Evolutionary conservation across 106 monocot genomes (phyloP), one percentile per base, ranked within the genome.

Genomic region (Dactylorhiza incarnata): DNA sequence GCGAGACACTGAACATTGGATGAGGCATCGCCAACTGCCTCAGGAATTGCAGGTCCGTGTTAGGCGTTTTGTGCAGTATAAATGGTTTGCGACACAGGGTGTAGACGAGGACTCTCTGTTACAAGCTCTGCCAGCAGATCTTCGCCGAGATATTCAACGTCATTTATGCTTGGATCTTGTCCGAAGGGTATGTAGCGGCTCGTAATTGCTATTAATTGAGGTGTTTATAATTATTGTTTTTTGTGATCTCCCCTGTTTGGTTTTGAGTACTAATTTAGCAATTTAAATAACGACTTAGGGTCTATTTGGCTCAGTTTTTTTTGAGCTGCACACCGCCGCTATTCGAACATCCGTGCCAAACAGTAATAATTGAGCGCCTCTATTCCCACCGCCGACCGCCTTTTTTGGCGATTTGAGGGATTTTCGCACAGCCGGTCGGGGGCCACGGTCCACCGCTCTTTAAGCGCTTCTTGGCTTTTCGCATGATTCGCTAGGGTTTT

Each of bases 1-100:
- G 79, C 86, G 88, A 66, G 92, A 95, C 58, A 95, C 92, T 3
- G 95, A 95, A 68, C 90, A 95, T 72, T 95, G 95, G 95, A 95
- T 95, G 95, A 84, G 53, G 50, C 95, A 95, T 81, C 88, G 90
- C 44, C 92, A 95, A 77, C 84, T 95, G n/a, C 95, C 95, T 77
- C 76, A 78, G 68, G 75, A 87, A 49, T 72, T 90, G 71, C 77
- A 79, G 52, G 85, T 73, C 4, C 82, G 92, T 23, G 92, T 95
- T 12, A 81, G 90, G 10, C 87, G 85, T 17, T 95, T 92, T 78
- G 90, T 92, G 23, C 95, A 92, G 66, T 92, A 86, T 73, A 90
- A 88, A 49, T 95, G 95, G 95, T 80, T 90, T 50, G 95, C 86
- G 37, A 95, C 92, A 10, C 75, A 87, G 74, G 95, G 95, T 48